phyloP scores from a whole-genome alignment of 2,329 filamentous ascomycete genomes.

The Fusarium albidum region DNA sequence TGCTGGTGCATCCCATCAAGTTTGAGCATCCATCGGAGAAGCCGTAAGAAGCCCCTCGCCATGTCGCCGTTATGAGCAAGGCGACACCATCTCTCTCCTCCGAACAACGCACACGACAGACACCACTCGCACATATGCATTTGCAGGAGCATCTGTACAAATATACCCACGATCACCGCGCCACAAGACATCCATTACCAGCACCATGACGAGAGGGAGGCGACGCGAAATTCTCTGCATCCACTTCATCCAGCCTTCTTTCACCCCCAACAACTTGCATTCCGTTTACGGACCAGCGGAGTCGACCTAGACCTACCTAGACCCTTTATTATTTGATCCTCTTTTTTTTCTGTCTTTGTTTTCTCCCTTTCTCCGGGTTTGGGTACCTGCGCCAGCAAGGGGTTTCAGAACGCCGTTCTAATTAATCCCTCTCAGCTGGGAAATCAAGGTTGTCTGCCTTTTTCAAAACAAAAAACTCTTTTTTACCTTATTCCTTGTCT shows the following conservation, averaged over 20 bases:
- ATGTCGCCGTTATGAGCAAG: conserved; percentile 41
- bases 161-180: conserved; percentile 41
- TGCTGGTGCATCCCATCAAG: conserved; percentile 86
- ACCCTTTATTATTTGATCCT: conserved; percentile 41
- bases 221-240: conserved; percentile 36
- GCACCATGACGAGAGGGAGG: conserved; percentile 32
- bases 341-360: conserved; percentile 34
- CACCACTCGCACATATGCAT: conserved; percentile 42
- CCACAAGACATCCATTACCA: conserved; percentile 36
- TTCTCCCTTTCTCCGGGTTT: too few species aligned
- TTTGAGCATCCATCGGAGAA: conserved; percentile 61
- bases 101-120: conserved; percentile 38
- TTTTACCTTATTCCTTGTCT: conserved; percentile 17
- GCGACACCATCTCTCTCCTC: conserved; percentile 32
- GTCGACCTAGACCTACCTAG: conserved; percentile 41
- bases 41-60: conserved; percentile 24
- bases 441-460: conserved; percentile 32
- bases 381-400: conserved; percentile 38
- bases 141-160: conserved; percentile 43
- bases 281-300: conserved; percentile 36
- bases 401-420: conserved; percentile 36
- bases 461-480: conserved; percentile 25
- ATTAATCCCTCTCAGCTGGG: conserved; percentile 32
- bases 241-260: conserved; percentile 32
- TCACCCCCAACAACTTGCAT: conserved; percentile 30